Conservation (phyloP, 768 basidiomycete genomes). For the Rubroboletus satanas region DNA sequence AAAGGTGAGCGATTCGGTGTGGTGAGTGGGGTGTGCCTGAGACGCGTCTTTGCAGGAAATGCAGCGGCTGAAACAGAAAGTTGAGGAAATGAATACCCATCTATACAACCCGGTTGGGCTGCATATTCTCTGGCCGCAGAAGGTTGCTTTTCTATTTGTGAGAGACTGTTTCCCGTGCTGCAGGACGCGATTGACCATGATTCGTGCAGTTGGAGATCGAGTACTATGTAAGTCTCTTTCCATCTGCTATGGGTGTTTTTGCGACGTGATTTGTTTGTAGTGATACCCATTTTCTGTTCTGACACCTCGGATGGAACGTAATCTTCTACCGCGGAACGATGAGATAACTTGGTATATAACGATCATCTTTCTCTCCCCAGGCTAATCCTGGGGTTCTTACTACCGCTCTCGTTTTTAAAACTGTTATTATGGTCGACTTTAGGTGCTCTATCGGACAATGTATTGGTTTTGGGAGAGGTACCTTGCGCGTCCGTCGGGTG, state of each 20-base stretch:
- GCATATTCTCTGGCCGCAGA: conserved; percentile 80
- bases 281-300: conserved; percentile 16
- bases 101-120: conserved; percentile 85
- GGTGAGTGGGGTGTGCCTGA: conserved; percentile 7
- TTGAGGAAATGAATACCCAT: conserved; percentile 66
- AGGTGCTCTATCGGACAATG: too few species aligned
- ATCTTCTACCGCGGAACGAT: conserved; percentile 5
- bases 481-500: too few species aligned
- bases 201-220: conserved; percentile 82
- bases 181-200: neutral
- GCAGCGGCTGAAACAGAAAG: conserved; percentile 53
- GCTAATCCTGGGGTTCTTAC: neutral
- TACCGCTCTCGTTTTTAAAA: neutral
- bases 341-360: conserved; percentile 16
- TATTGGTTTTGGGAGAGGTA: too few species aligned
- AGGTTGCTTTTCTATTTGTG: conserved; percentile 89
- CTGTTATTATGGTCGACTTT: too few species aligned
- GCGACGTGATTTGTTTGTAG: conserved; percentile 7
- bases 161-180: conserved; percentile 35
- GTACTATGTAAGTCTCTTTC: conserved; percentile 66
- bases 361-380: conserved; percentile 7
- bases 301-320: neutral
- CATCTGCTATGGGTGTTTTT: neutral
- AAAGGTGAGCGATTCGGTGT: conserved; percentile 45
- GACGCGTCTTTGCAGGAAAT: conserved; percentile 59